Conservation (phyloP, 116 monocot species). For the Zostera marina region DNA sequence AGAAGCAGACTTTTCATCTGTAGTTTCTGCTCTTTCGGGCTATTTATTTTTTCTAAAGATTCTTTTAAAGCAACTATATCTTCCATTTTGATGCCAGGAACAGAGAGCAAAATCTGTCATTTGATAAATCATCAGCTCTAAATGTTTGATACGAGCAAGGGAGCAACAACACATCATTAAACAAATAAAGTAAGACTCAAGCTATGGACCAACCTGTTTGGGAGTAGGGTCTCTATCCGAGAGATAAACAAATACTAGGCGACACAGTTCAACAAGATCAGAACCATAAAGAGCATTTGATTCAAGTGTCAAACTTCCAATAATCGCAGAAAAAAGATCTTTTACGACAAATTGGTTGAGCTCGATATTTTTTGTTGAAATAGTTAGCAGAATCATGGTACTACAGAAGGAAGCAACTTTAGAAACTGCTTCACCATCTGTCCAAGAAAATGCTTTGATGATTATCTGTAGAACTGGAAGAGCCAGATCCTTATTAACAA, state of each 20-base stretch:
- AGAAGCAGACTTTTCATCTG: constrained; percentile 69
- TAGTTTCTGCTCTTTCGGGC: constrained; percentile 86
- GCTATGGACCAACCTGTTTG: constrained; percentile 47
- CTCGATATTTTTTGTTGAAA: constrained; percentile 48
- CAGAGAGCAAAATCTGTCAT: constrained; percentile 58
- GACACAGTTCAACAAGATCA: constrained; percentile 82
- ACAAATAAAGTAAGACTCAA: neutral
- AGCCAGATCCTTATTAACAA: constrained; percentile 38
- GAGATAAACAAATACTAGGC: constrained; percentile 78
- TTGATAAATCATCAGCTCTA: constrained; percentile 6
- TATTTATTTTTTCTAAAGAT: constrained; percentile 66
- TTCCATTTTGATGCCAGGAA: constrained; percentile 45
- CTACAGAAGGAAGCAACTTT: constrained; percentile 67
- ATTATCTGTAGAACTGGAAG: constrained; percentile 54
- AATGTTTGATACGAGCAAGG: no score
- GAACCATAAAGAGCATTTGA: constrained; percentile 76
- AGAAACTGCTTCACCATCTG: constrained; percentile 71
- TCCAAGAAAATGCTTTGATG: constrained; percentile 69
- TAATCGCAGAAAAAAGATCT: constrained; percentile 65
- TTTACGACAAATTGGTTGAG: constrained; percentile 70
- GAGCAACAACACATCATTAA: no score
- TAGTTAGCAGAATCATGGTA: constrained; percentile 53
- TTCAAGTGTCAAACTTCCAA: constrained; percentile 62
- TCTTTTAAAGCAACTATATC: constrained; percentile 89
- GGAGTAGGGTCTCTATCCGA: constrained; percentile 66